phyloP scores from a whole-genome alignment of 345 rosid species.

The Euphorbia peplus region DNA sequence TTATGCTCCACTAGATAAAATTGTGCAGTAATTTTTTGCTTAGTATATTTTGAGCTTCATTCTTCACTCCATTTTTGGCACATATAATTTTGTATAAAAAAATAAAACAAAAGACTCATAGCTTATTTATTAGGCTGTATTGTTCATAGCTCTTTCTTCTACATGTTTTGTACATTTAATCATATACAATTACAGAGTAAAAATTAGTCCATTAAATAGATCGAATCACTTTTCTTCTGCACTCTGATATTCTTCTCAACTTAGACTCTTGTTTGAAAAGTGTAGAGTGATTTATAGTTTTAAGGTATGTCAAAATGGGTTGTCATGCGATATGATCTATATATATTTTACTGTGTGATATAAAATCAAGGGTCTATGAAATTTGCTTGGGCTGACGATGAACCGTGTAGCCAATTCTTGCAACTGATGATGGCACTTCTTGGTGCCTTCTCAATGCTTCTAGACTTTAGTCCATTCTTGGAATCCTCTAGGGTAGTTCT shows the following conservation, averaged over 20 bases:
- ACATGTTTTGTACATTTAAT: slow-evolving; percentile 14
- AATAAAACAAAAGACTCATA: slow-evolving; percentile 13
- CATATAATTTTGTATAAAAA: slow-evolving; percentile 35
- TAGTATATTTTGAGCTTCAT: background rate
- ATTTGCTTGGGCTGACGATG: no score
- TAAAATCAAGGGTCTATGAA: no score
- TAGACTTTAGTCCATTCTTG: no score
- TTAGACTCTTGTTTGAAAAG: no score
- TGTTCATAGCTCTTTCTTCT: slow-evolving; percentile 9
- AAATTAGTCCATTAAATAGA: slow-evolving; percentile 26
- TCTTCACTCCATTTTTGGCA: slow-evolving; percentile 27
- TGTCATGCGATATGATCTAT: no score
- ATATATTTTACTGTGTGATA: no score
- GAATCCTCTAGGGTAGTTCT: no score
- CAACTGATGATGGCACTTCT: no score
- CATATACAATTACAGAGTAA: slow-evolving; percentile 6
- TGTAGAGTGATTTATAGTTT: no score
- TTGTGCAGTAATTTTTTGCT: slow-evolving; percentile 35
- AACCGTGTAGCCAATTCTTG: no score
- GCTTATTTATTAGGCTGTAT: slow-evolving; percentile 17
- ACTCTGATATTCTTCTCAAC: background rate
- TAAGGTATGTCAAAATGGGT: no score
- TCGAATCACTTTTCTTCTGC: background rate
- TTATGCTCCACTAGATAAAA: slow-evolving; percentile 20
- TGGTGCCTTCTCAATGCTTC: no score